Conservation (phyloP, 140 eudicot genomes). For the Cichorium intybus region DNA sequence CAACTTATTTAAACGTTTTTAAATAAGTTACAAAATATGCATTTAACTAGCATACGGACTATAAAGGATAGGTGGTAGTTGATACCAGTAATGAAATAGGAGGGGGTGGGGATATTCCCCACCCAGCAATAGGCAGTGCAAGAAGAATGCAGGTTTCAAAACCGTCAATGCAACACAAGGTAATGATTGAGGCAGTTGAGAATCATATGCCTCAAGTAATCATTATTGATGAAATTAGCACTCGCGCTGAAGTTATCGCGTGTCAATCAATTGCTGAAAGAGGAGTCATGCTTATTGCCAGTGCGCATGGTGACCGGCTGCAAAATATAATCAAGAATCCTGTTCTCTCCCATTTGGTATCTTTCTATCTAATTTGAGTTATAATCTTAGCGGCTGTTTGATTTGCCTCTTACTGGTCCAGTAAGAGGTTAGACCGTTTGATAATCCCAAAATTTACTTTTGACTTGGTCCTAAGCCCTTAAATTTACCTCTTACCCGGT, state of each 20-base stretch:
- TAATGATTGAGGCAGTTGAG: constrained; percentile 88
- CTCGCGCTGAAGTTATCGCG: constrained; percentile 66
- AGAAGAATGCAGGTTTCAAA: constrained; percentile 76
- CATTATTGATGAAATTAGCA: constrained; percentile 80
- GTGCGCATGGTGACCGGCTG: constrained; percentile 75
- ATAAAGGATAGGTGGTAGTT: constrained; percentile 63
- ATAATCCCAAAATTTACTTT: no score
- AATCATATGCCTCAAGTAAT: constrained; percentile 95
- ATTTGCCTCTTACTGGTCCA: no score
- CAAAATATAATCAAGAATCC: constrained; percentile 67
- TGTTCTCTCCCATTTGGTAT: constrained; percentile 57
- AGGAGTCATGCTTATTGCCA: constrained; percentile 87
- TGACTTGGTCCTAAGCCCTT: no score
- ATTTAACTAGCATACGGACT: constrained; percentile 15
- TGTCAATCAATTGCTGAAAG: constrained; percentile 77
- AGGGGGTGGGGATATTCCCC: constrained; percentile 86
- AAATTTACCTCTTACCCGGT: no score
- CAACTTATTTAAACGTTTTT: constrained; percentile 17
- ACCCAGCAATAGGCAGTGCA: constrained; percentile 76
- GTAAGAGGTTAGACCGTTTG: no score
- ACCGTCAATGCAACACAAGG: constrained; percentile 66
- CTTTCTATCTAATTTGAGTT: constrained; percentile 13
- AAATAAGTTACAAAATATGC: not conserved
- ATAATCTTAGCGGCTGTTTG: no score
- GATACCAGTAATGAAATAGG: constrained; percentile 91